Evolutionary conservation across 352 stramenopile species (phyloP).

Genomic region (Phytophthora pseudosyringae): DNA sequence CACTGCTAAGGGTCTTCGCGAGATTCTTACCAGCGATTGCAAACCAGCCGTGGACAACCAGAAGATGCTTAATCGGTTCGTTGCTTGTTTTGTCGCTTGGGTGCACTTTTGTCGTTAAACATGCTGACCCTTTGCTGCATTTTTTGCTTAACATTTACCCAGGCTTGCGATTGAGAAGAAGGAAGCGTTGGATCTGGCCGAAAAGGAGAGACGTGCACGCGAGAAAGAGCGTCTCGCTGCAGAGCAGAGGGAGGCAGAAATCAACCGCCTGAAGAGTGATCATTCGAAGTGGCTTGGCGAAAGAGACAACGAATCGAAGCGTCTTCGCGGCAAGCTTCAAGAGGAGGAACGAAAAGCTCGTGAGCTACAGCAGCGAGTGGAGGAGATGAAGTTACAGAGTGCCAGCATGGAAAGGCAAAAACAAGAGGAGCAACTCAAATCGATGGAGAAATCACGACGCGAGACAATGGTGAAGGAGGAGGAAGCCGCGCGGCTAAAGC

Average conservation of each 20-base stretch:
- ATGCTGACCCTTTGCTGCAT: conserved; percentile 4
- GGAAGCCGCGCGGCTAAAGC: conserved; percentile 50
- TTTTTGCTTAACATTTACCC: conserved; percentile 4
- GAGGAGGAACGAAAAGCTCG: conserved; percentile 63
- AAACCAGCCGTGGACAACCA: conserved; percentile 68
- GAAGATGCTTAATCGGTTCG: conserved; percentile 74
- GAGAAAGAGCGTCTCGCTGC: conserved; percentile 60
- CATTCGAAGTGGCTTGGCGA: conserved; percentile 72
- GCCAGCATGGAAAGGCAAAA: conserved; percentile 54
- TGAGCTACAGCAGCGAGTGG: conserved; percentile 60
- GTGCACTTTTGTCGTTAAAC: background rate
- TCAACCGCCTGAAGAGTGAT: conserved; percentile 67
- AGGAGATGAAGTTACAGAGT: conserved; percentile 57
- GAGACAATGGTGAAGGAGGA: conserved; percentile 49
- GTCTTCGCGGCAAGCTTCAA: conserved; percentile 63
- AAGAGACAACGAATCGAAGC: conserved; percentile 73
- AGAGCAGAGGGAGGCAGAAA: conserved; percentile 67
- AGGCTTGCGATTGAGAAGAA: conserved; percentile 76
- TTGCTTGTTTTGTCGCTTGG: conserved; percentile 9
- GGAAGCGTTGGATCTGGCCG: conserved; percentile 55
- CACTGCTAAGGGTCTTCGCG: conserved; percentile 52
- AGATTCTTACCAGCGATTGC: conserved; percentile 69
- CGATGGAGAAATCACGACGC: conserved; percentile 39
- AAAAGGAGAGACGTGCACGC: conserved; percentile 66
- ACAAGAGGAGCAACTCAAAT: conserved; percentile 44